Evolutionary conservation across 169 alveolate species (phyloP).

Genomic region (Eimeria zaria): DNA sequence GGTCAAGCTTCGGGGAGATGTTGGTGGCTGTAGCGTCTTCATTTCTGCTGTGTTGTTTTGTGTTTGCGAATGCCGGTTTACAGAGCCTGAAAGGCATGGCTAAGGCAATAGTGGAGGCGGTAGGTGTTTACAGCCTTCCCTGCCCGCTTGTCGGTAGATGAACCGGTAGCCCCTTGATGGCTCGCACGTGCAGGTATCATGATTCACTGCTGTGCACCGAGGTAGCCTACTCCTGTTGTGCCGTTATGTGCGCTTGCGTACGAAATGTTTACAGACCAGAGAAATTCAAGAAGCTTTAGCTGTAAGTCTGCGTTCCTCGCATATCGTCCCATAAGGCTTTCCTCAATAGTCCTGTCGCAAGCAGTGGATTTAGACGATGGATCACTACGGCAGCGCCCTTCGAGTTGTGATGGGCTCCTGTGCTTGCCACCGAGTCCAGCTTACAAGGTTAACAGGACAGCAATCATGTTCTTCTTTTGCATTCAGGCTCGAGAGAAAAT

Average conservation of each 20-base stretch:
- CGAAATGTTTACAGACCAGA: not conserved
- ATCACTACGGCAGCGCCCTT: not conserved
- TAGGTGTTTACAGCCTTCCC: not conserved
- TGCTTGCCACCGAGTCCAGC: too few relatives aligned
- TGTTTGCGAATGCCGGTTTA: not conserved
- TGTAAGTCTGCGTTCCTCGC: not conserved
- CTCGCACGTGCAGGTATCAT: not conserved
- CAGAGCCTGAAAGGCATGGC: not conserved
- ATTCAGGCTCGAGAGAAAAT: too few relatives aligned
- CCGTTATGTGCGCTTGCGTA: not conserved
- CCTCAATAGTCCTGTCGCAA: too few relatives aligned
- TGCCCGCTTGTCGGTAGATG: not conserved
- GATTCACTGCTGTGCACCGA: not conserved
- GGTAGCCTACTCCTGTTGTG: not conserved
- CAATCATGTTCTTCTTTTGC: too few relatives aligned
- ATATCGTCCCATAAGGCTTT: not conserved
- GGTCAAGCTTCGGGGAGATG: not conserved
- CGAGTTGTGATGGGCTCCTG: too few relatives aligned
- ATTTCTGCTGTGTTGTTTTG: not conserved
- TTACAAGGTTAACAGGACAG: not conserved
- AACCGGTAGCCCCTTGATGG: not conserved
- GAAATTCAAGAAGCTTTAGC: not conserved
- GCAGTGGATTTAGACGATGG: not conserved
- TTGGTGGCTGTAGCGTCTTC: not conserved
- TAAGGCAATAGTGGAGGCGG: not conserved